Percentiles rank a stretch among this genome's conserved stretches.
Conservation (phyloP, 108 stramenopile species). For the Pseudonitzschia delicatissima region DNA sequence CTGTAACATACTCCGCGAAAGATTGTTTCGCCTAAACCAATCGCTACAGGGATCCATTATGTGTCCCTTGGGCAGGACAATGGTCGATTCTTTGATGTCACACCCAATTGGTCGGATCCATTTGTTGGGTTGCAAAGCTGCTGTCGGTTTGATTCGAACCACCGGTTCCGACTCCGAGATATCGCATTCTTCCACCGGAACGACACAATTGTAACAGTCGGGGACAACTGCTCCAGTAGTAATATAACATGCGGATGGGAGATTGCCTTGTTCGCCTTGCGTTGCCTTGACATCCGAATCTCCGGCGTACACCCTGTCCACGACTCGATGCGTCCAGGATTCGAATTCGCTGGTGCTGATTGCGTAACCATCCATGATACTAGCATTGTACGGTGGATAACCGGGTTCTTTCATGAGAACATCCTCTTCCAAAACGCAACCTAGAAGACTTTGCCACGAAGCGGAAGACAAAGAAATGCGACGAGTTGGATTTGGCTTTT, state of each 20-base stretch:
- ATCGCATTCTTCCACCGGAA: constrained; percentile 73
- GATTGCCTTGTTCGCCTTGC: neutral
- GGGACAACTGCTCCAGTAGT: constrained; percentile 84
- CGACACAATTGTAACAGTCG: constrained; percentile 64
- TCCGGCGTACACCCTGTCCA: constrained; percentile 68
- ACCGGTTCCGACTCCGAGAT: constrained; percentile 17
- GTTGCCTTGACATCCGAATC: constrained; percentile 14
- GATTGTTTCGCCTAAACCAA: constrained; percentile 67
- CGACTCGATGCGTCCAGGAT: constrained; percentile 43
- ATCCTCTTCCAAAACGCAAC: constrained; percentile 45
- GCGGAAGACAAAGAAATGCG: constrained; percentile 12
- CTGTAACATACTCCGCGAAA: constrained; percentile 35
- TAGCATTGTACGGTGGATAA: constrained; percentile 76
- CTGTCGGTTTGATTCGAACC: constrained; percentile 20
- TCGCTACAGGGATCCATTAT: constrained; percentile 55
- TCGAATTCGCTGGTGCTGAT: constrained; percentile 21
- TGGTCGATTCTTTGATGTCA: constrained; percentile 56
- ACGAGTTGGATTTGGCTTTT: constrained; percentile 2
- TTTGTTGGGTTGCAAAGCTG: constrained; percentile 34
- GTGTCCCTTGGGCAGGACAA: constrained; percentile 54
- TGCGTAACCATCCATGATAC: constrained; percentile 88
- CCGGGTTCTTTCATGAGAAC: constrained; percentile 56
- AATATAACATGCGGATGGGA: constrained; percentile 42
- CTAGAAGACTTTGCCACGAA: constrained; percentile 33
- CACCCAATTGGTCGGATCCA: constrained; percentile 81